Conservation (phyloP, 2,329 filamentous ascomycete genomes). For the Cucurbitaria berberidis region DNA sequence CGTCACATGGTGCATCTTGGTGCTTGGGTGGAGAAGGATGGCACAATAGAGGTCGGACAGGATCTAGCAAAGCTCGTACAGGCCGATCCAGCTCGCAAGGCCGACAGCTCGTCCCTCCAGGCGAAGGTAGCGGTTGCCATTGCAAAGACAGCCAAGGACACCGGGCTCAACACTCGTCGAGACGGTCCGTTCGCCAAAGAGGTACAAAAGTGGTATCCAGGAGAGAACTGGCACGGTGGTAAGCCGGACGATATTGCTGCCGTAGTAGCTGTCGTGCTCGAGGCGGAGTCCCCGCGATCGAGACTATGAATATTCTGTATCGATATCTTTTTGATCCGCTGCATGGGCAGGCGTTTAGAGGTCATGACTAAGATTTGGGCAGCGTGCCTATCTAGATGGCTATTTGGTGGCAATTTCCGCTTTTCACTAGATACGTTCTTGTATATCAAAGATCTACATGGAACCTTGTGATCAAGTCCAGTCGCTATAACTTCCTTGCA, state of each 20-base stretch:
- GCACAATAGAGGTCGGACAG: conserved; percentile 61
- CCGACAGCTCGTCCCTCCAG: conserved; percentile 67
- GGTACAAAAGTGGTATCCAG: conserved; percentile 84
- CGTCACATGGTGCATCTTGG: conserved; percentile 74
- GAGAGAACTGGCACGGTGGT: conserved; percentile 86
- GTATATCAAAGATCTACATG: not conserved
- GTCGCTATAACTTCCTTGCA: too few species aligned
- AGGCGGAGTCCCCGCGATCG: conserved; percentile 23
- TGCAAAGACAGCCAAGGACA: conserved; percentile 80
- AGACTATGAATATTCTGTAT: conserved; percentile 23
- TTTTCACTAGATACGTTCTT: conserved; percentile 1
- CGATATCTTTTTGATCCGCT: conserved; percentile 22
- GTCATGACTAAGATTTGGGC: conserved; percentile 8
- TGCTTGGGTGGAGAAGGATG: conserved; percentile 71
- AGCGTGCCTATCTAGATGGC: conserved; percentile 17
- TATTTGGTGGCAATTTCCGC: conserved; percentile 6
- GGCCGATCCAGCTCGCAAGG: conserved; percentile 52
- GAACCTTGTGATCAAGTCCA: not conserved
- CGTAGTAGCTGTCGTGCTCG: conserved; percentile 64
- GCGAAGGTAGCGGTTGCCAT: conserved; percentile 79
- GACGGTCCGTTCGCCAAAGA: conserved; percentile 96
- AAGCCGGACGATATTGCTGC: conserved; percentile 97
- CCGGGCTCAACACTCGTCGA: conserved; percentile 78
- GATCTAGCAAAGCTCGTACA: conserved; percentile 62
- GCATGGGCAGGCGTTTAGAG: conserved; percentile 37